Conservation (phyloP, 129 eudicot genomes). For the Pulicaria dysenterica region DNA sequence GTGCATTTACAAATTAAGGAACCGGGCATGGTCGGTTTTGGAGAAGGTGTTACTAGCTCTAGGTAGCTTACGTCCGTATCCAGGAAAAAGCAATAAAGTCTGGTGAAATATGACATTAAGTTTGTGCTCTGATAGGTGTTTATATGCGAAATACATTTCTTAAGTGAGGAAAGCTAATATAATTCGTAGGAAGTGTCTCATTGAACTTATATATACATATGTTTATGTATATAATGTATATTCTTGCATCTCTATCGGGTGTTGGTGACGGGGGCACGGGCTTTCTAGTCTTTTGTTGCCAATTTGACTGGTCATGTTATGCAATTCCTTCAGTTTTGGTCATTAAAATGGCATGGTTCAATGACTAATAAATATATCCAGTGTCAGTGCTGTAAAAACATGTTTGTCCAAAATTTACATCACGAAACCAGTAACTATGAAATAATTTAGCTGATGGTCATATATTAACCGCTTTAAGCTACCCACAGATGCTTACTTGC, state of each 20-base stretch:
- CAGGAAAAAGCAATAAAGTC: background rate
- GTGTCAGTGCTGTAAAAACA: background rate
- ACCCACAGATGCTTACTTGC: background rate
- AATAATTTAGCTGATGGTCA: background rate
- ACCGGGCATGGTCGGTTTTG: background rate
- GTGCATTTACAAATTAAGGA: constrained; percentile 12
- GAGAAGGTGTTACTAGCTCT: background rate
- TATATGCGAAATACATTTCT: too few relatives aligned
- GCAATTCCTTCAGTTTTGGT: too few relatives aligned
- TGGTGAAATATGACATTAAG: background rate
- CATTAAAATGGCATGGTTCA: too few relatives aligned
- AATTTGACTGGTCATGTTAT: too few relatives aligned
- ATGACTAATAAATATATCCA: too few relatives aligned
- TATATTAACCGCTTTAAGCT: background rate
- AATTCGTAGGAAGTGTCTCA: too few relatives aligned
- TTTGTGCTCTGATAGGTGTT: constrained; percentile 13
- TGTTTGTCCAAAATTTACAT: background rate
- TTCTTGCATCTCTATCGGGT: too few relatives aligned
- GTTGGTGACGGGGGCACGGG: too few relatives aligned
- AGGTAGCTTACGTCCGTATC: background rate
- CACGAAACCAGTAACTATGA: background rate
- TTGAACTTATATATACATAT: background rate
- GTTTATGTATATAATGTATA: too few relatives aligned
- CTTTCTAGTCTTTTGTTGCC: too few relatives aligned
- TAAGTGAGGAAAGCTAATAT: too few relatives aligned